Evolutionary conservation across 2,329 filamentous ascomycete species (phyloP).

Genomic region (Monilinia fructigena): DNA sequence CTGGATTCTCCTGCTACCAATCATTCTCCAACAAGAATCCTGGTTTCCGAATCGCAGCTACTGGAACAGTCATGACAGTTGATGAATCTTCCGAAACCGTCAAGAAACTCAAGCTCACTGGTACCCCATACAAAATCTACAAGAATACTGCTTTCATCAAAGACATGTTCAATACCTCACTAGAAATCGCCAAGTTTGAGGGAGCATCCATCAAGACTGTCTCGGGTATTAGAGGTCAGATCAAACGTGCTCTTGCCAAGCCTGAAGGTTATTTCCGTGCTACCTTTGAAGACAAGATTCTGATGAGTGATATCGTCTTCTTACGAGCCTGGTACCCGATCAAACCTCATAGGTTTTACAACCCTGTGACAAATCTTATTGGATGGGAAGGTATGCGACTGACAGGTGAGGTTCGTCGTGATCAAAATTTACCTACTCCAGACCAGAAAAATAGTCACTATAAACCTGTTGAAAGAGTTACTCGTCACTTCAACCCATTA

Average conservation of each 20-base stretch:
- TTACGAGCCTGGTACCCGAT: conserved; percentile 95
- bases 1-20: conserved; percentile 91
- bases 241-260: conserved; percentile 91
- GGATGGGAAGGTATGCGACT: conserved; percentile 91
- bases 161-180: conserved; percentile 91
- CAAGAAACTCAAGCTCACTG: conserved; percentile 98
- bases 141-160: conserved; percentile 99
- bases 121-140: conserved; percentile 94
- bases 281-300: conserved; percentile 97
- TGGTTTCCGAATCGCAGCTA: conserved; percentile 91
- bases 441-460: conserved; percentile 83
- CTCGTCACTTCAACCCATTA: conserved; percentile 73
- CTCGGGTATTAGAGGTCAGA: conserved; percentile 91
- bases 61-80: conserved; percentile 88
- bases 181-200: conserved; percentile 98
- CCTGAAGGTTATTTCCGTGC: conserved; percentile 95
- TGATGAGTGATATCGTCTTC: conserved; percentile 96
- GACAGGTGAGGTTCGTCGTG: conserved; percentile 85
- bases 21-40: conserved; percentile 80
- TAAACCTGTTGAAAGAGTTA: conserved; percentile 62
- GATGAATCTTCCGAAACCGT: conserved; percentile 97
- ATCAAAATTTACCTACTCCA: conserved; percentile 72
- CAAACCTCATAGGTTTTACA: conserved; percentile 94
- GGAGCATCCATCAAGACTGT: conserved; percentile 94
- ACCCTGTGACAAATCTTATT: conserved; percentile 89